phyloP scores from a whole-genome alignment of 257 asterid genomes.

The Scutellaria baicalensis region DNA sequence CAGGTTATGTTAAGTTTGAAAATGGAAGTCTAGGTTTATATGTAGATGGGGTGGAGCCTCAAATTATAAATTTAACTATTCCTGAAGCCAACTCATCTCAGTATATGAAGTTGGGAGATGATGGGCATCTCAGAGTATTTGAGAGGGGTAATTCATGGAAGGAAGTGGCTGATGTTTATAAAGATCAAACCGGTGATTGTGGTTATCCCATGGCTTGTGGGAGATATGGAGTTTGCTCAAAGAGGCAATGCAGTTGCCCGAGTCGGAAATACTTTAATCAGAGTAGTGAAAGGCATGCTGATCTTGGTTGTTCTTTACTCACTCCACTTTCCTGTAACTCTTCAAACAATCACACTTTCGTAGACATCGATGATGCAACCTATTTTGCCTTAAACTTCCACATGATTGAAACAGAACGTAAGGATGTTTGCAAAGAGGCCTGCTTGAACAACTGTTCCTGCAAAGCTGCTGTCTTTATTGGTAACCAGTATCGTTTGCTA shows the following conservation, averaged over 20 bases:
- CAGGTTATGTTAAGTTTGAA: constrained; percentile 23
- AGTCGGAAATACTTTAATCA: constrained; percentile 14
- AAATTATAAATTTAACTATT: not conserved
- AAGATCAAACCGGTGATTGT: constrained; percentile 12
- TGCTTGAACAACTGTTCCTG: constrained; percentile 38
- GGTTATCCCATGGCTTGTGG: constrained; percentile 37
- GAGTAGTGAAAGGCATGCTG: constrained; percentile 12
- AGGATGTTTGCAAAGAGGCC: constrained; percentile 23
- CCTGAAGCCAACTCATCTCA: not conserved
- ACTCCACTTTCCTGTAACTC: constrained; percentile 20
- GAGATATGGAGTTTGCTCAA: constrained; percentile 27
- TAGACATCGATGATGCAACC: constrained; percentile 26
- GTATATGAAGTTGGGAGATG: not conserved
- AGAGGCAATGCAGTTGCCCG: constrained; percentile 37
- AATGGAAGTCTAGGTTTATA: constrained; percentile 20
- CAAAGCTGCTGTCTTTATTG: constrained; percentile 32
- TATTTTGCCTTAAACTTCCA: constrained; percentile 20
- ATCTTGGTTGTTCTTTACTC: constrained; percentile 36
- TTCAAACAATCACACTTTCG: constrained; percentile 2
- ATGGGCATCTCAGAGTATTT: constrained; percentile 14
- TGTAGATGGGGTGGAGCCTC: not conserved
- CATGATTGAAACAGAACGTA: not conserved
- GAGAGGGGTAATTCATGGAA: constrained; percentile 23
- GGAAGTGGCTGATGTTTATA: constrained; percentile 17
- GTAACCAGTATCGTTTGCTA: constrained; percentile 29